Percentiles rank a stretch among this genome's conserved stretches.
phyloP scores from a whole-genome alignment of 2,329 filamentous ascomycete genomes.

The Aspergillus udagawae region DNA sequence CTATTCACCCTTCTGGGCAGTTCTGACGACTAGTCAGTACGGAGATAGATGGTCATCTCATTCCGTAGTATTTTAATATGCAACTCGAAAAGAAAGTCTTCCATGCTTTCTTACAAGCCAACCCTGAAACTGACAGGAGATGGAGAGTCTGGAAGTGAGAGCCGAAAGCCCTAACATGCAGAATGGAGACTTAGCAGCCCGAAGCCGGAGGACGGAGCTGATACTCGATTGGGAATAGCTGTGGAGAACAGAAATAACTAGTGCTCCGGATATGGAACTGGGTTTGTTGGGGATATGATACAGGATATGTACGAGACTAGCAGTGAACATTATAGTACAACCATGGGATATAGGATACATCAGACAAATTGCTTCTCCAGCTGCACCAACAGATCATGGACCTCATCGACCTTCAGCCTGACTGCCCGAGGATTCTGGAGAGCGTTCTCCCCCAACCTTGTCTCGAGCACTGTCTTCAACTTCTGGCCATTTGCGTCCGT shows the following conservation, averaged over 20 bases:
- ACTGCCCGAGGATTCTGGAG: slow-evolving; percentile 33
- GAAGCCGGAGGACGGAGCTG: not conserved
- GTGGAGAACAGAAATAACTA: not conserved
- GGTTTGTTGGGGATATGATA: not conserved
- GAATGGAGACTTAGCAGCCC: not conserved
- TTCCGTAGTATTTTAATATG: not conserved
- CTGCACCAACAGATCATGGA: slow-evolving; percentile 34
- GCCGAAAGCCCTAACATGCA: not conserved
- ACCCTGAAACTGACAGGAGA: not conserved
- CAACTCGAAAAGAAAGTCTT: not conserved
- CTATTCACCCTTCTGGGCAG: too few species aligned
- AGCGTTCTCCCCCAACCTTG: slow-evolving; percentile 22
- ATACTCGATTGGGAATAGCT: not conserved
- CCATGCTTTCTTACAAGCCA: not conserved
- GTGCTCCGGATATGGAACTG: not conserved
- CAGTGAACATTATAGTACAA: not conserved
- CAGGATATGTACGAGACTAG: not conserved
- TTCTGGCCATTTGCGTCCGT: slow-evolving; percentile 24
- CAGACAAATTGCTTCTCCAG: slow-evolving; percentile 37
- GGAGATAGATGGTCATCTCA: too few species aligned
- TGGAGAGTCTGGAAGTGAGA: not conserved
- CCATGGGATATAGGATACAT: not conserved
- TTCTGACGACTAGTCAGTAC: too few species aligned
- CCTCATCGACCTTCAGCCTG: slow-evolving; percentile 33
- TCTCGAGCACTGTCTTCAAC: slow-evolving; percentile 24